phyloP scores from a whole-genome alignment of 2,329 filamentous ascomycete genomes.

The Penicillium sp. region DNA sequence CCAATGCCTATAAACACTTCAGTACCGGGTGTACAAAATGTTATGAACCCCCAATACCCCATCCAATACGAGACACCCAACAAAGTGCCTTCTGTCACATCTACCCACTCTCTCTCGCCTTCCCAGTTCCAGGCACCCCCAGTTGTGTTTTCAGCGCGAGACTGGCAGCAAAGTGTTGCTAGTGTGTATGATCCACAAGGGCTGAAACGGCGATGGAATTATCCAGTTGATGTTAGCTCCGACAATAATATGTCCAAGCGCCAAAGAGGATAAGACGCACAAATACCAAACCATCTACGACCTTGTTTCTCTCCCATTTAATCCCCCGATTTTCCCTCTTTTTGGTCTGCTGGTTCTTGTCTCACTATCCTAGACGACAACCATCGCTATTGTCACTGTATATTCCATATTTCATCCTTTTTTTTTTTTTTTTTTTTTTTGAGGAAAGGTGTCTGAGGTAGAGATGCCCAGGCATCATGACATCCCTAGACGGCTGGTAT shows the following conservation, averaged over 20 bases:
- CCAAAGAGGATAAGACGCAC: conserved; percentile 27
- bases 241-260: conserved; percentile 33
- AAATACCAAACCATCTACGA: background rate
- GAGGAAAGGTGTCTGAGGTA: background rate
- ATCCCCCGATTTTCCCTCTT: background rate
- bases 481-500: background rate
- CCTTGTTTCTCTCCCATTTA: background rate
- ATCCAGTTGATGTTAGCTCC: conserved; percentile 33
- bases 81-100: conserved; percentile 29
- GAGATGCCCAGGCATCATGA: background rate
- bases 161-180: conserved; percentile 50
- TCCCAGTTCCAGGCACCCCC: conserved; percentile 32
- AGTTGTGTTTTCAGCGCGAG: conserved; percentile 44
- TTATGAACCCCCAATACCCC: conserved; percentile 32
- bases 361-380: background rate
- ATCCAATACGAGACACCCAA: conserved; percentile 34
- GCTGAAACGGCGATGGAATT: conserved; percentile 45
- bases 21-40: conserved; percentile 25
- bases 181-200: conserved; percentile 48
- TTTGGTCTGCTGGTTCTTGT: background rate
- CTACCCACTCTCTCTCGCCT: conserved; percentile 34
- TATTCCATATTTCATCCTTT: background rate
- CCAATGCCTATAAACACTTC: conserved; percentile 38
- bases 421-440: background rate
- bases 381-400: background rate